Evolutionary conservation across 1,284 basidiomycete species (phyloP).

Genomic region (Pseudozyma tsukubaensis): DNA sequence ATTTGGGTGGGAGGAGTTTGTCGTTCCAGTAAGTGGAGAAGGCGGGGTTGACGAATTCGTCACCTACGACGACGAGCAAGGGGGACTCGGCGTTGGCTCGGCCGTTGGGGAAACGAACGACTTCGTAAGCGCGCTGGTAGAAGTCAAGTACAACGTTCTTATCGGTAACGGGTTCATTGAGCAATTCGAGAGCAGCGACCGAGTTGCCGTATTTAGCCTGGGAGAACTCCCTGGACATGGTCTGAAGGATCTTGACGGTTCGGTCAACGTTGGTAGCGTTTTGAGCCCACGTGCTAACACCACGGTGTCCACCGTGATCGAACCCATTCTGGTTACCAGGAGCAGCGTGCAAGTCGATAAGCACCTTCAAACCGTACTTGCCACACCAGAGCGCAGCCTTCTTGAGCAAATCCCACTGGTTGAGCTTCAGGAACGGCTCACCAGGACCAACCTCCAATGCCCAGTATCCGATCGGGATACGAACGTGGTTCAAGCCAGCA

Average conservation of each 20-base stretch:
- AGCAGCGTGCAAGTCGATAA: slow-evolving; percentile 77
- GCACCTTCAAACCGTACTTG: slow-evolving; percentile 80
- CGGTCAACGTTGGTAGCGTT: slow-evolving; percentile 77
- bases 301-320: slow-evolving; percentile 76
- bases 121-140: slow-evolving; percentile 58
- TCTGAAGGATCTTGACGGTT: slow-evolving; percentile 78
- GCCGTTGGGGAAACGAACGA: slow-evolving; percentile 51
- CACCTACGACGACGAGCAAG: slow-evolving; percentile 75
- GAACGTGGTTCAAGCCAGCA: slow-evolving; percentile 75
- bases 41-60: slow-evolving; percentile 83
- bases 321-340: slow-evolving; percentile 70
- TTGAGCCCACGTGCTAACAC: slow-evolving; percentile 79
- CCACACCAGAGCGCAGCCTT: slow-evolving; percentile 81
- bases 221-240: slow-evolving; percentile 60
- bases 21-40: slow-evolving; percentile 75
- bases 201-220: slow-evolving; percentile 52
- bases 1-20: slow-evolving; percentile 75
- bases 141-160: slow-evolving; percentile 47
- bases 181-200: slow-evolving; percentile 57
- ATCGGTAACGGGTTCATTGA: slow-evolving; percentile 63
- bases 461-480: slow-evolving; percentile 91
- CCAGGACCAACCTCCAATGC: slow-evolving; percentile 83
- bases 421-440: slow-evolving; percentile 86
- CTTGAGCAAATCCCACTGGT: slow-evolving; percentile 74
- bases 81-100: slow-evolving; percentile 27